Evolutionary conservation across 495 filamentous ascomycete genomes (phyloP), one percentile per base, ranked within the genome.

Genomic region (Podospora comata): DNA sequence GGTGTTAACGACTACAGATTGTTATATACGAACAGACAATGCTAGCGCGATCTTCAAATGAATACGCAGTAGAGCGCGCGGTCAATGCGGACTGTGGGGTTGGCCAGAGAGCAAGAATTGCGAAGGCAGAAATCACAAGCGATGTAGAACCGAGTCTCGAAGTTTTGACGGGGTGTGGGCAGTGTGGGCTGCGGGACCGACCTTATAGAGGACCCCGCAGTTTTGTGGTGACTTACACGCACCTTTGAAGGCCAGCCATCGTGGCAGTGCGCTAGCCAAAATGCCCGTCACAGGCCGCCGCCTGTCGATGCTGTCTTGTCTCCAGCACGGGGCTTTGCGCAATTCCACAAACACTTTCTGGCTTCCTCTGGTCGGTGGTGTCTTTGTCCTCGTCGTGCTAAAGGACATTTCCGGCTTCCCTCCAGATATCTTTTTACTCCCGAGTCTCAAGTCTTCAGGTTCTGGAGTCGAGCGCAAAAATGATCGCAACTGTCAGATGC

Each of bases 181-280:
- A 18, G 16, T 20, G 61, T 32, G 30, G 30, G 20, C 9, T 16
- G 27, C 61, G 27, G 27, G 61, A 63, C 27, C 28, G 28, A 32
- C n/a, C 60, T 58, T 58, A 26, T 58, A 19, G 55, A 62, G 18
- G 16, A 62, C 61, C 61, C 61, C 61, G 61, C 61, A 44, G 61
- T 48, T 63, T 58, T 13, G 16, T 26, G 55, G n/a, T 58, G 55
- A 18, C 30, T 19, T 5, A 20, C 3, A 63, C 61, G 19, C 34
- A 63, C 61, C 16, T 63, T 32, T 48, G 32, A 32, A 32, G 11
- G 28, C 7, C 20, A 32, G 11, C 19, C 61, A 63, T 63, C 30
- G 61, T 63, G 61, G 61, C 61, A 19, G 60, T 62, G 60, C 61
- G 61, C 61, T 27, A 63, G 13, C 23, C 26, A 32, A 32, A 63